These are phyloP conservation scores for Aspergillus clavatus DNA, from an alignment of 2,329 filamentous ascomycete species.

Conservation along the genomic window DNA sequence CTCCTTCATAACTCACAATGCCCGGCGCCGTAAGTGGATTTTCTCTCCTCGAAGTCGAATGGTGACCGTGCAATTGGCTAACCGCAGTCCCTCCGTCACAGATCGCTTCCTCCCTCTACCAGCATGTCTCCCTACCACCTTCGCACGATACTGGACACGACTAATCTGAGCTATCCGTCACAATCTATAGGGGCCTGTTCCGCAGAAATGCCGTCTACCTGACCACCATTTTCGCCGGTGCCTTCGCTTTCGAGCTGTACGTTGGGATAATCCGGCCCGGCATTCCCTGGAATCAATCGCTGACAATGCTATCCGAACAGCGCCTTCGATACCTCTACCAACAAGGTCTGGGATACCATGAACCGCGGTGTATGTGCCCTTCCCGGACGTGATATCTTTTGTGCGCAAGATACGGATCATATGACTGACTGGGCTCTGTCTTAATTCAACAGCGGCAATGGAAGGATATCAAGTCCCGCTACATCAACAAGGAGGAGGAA, in stretches of 20 bases:
- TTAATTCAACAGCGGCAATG: conserved; percentile 79
- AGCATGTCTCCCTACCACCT: conserved; percentile 44
- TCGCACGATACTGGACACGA: neutral
- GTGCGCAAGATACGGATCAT: neutral
- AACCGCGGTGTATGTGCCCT: conserved; percentile 78
- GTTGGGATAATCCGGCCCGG: conserved; percentile 33
- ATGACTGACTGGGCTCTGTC: conserved; percentile 12
- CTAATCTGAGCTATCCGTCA: conserved; percentile 14
- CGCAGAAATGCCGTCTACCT: conserved; percentile 86
- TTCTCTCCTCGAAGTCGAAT: conserved; percentile 18
- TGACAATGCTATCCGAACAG: conserved; percentile 47
- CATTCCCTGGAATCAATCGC: conserved; percentile 4
- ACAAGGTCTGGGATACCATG: conserved; percentile 82
- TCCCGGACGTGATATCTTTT: neutral
- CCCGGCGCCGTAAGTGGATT: conserved; percentile 47
- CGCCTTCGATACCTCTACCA: conserved; percentile 74
- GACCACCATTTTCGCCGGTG: conserved; percentile 74
- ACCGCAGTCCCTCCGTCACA: conserved; percentile 31
- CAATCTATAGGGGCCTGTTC: conserved; percentile 64
- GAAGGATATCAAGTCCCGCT: conserved; percentile 96
- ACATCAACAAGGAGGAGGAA: conserved; percentile 65
- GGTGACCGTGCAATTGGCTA: conserved; percentile 30
- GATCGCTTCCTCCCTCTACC: conserved; percentile 55
- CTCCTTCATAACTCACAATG: conserved; percentile 47
- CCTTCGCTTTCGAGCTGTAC: conserved; percentile 93